phyloP scores from a whole-genome alignment of 2,329 filamentous ascomycete genomes.

The Ophiostoma sp. region DNA sequence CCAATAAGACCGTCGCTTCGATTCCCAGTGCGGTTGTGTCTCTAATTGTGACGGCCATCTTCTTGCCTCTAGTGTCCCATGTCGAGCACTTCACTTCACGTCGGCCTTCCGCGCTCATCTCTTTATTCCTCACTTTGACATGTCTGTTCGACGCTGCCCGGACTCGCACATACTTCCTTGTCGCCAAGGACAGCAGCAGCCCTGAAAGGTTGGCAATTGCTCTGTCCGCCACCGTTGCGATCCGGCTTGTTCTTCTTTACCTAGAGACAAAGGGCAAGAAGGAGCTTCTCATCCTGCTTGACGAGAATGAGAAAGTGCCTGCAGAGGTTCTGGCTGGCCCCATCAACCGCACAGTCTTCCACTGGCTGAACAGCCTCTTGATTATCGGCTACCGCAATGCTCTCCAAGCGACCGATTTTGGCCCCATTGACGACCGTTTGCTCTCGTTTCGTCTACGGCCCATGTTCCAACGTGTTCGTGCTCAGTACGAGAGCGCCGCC shows the following conservation, averaged over 20 bases:
- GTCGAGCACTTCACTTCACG: not conserved
- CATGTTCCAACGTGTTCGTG: not conserved
- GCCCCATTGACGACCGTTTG: not conserved
- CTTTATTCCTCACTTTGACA: not conserved
- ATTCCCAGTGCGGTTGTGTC: not conserved
- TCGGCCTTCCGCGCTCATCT: not conserved
- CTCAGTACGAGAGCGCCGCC: not conserved
- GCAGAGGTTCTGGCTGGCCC: constrained; percentile 45
- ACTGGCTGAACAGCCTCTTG: constrained; percentile 56
- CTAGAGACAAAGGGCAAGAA: constrained; percentile 4
- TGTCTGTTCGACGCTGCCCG: not conserved
- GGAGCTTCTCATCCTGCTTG: not conserved
- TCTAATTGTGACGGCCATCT: not conserved
- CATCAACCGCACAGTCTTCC: constrained; percentile 50
- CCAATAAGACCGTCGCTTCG: not conserved
- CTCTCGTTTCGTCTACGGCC: not conserved
- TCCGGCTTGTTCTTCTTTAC: not conserved
- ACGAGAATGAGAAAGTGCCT: constrained; percentile 15
- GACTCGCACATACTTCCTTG: not conserved
- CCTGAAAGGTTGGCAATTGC: not conserved
- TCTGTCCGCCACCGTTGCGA: not conserved
- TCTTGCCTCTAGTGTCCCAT: not conserved
- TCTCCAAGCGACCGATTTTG: constrained; percentile 9
- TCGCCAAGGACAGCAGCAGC: not conserved
- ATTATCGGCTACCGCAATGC: constrained; percentile 48